Base-by-base conservation (phyloP, 495 filamentous ascomycete species). In the Tuber borchii region DNA sequence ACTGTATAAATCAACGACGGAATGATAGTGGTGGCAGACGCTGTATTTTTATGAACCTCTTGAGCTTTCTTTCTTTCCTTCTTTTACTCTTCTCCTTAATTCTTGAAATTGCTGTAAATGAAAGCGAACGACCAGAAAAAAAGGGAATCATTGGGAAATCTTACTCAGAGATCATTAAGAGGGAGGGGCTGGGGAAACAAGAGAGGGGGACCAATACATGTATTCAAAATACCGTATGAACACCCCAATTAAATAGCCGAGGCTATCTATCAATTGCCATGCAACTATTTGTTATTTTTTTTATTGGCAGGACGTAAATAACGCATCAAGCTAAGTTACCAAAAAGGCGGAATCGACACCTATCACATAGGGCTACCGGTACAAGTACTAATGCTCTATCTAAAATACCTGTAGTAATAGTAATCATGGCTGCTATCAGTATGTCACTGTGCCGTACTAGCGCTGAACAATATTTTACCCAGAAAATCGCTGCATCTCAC, bases 1-100 rank as follows among this genome's bases (percentile, higher is more conserved):
- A 79, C 90, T 99, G 87, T 97, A 98, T 85, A 97, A 97, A 87
- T 93, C 95, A 20, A 96, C 93, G 10, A 76, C 71, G 16, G 80
- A 80, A 75, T 80, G 37, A 80, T 43, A 73, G 31, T 65, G n/a
- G 56, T 65, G 56, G 31, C 26, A 31, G 26, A 16, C 9, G 12
- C 26, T 65, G n/a, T 65, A 65, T 65, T 65, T 65, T 31, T 65
- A 65, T 31, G n/a, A 65, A 26, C 0, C 20, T 56, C n/a, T 31
- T 65, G 26, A 46, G 45, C 45, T 46, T 19, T 46, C 14, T 61
- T 31, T 31, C 9, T 61, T 61, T 22, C 16, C 16, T 31, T 31
- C 26, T 17, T 65, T 65, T n/a, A 17, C 10, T 65, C 31, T 31
- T 65, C 17, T 31, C 12, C 56, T 31, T 12, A 26, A 31, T 65